phyloP scores from a whole-genome alignment of 148 eudicot species.

The Chenopodium berlandieri region DNA sequence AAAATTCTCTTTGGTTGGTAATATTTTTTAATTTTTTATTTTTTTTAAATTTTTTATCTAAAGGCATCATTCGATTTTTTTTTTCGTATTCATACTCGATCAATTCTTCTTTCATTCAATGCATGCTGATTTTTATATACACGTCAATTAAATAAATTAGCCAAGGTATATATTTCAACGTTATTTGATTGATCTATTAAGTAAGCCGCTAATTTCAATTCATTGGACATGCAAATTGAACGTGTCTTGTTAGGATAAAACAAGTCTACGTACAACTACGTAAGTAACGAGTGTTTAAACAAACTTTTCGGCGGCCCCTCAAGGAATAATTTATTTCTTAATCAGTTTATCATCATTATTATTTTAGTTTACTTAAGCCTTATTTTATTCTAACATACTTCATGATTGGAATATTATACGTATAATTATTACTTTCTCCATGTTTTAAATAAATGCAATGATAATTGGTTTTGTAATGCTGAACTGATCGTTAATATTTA shows the following conservation, averaged over 20 bases:
- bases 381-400: not conserved
- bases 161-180: not conserved
- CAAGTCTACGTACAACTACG: not conserved
- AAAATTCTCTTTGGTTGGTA: conserved; percentile 18
- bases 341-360: not conserved
- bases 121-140: not conserved
- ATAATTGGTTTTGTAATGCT: too few species aligned
- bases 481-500: too few species aligned
- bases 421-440: too few species aligned
- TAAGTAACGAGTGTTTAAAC: not conserved
- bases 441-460: too few species aligned
- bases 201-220: not conserved
- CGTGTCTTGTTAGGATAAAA: not conserved
- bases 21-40: not conserved
- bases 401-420: not conserved
- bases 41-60: not conserved
- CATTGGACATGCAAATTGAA: conserved; percentile 1
- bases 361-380: not conserved
- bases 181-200: not conserved
- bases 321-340: not conserved
- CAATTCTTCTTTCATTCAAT: not conserved
- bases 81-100: conserved; percentile 9
- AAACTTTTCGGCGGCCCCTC: conserved; percentile 7
- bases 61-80: not conserved
- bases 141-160: not conserved